Evolutionary conservation across 2,329 filamentous ascomycete species (phyloP).

Genomic region (Thelonectria blattea): DNA sequence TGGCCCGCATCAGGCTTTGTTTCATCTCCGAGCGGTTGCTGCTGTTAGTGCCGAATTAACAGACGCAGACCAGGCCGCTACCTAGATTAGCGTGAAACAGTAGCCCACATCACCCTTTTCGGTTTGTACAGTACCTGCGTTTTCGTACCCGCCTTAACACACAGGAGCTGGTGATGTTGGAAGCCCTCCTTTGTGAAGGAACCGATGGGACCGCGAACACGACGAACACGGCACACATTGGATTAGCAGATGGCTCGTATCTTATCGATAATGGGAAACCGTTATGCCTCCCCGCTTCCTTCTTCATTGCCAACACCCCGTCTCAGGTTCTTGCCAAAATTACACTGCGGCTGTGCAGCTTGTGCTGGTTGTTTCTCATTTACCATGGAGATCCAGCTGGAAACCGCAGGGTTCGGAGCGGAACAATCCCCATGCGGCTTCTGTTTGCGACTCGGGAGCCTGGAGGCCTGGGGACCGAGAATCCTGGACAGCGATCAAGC

Average conservation of each 20-base stretch:
- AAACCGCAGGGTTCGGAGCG: neutral
- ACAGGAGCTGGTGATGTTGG: too few relatives aligned
- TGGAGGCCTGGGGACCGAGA: neutral
- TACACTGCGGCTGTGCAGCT: neutral
- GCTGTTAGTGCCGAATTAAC: constrained; percentile 10
- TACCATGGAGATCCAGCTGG: neutral
- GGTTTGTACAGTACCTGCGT: neutral
- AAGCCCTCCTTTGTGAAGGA: neutral
- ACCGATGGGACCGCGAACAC: neutral
- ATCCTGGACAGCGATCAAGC: neutral
- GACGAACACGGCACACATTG: neutral
- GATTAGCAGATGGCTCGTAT: neutral
- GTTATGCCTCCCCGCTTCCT: neutral
- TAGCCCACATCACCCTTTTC: constrained; percentile 1
- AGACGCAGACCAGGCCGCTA: constrained; percentile 9
- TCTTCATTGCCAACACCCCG: neutral
- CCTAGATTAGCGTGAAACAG: constrained; percentile 32
- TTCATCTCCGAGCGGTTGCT: constrained; percentile 18
- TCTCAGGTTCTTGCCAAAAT: neutral
- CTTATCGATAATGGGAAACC: neutral
- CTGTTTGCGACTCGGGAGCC: too few relatives aligned
- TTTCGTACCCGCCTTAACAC: too few relatives aligned
- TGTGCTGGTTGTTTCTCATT: neutral
- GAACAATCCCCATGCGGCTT: neutral
- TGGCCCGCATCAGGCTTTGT: constrained; percentile 5